Conservation (phyloP, 148 eudicot species). For the Nepenthes gracilis region DNA sequence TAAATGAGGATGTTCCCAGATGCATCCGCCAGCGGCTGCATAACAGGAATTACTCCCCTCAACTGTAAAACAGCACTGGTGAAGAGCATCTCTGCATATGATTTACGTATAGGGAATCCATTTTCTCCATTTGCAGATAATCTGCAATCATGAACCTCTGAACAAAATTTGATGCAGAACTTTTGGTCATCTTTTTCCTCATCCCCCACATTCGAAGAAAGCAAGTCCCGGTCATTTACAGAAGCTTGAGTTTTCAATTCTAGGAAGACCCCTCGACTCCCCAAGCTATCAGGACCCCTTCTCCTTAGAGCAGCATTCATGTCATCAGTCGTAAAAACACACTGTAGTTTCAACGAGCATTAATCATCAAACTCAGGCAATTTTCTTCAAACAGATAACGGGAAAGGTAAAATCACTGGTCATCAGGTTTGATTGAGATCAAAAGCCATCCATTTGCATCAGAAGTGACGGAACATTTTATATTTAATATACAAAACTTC, state of each 20-base stretch:
- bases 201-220: constrained; percentile 16
- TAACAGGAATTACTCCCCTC: constrained; percentile 54
- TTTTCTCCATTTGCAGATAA: constrained; percentile 14
- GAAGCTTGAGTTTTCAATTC: constrained; percentile 10
- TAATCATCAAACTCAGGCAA: neutral
- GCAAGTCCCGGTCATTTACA: constrained; percentile 11
- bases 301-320: constrained; percentile 56
- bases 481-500: too few relatives aligned
- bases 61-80: constrained; percentile 79
- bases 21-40: constrained; percentile 67
- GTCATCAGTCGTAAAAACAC: constrained; percentile 33
- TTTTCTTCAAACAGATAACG: neutral
- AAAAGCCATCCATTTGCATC: too few relatives aligned
- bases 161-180: constrained; percentile 2
- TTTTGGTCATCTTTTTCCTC: constrained; percentile 11
- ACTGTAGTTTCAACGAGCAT: constrained; percentile 9
- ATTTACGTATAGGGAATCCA: constrained; percentile 8
- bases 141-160: constrained; percentile 1
- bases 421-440: too few relatives aligned
- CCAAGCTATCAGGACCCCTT: constrained; percentile 90
- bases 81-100: constrained; percentile 39
- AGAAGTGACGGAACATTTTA: too few relatives aligned
- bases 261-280: constrained; percentile 35
- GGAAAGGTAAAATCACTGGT: neutral
- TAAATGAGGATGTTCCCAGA: constrained; percentile 73